Evolutionary conservation across 2,329 filamentous ascomycete genomes (phyloP).

Genomic region (Metarhizium sp.): DNA sequence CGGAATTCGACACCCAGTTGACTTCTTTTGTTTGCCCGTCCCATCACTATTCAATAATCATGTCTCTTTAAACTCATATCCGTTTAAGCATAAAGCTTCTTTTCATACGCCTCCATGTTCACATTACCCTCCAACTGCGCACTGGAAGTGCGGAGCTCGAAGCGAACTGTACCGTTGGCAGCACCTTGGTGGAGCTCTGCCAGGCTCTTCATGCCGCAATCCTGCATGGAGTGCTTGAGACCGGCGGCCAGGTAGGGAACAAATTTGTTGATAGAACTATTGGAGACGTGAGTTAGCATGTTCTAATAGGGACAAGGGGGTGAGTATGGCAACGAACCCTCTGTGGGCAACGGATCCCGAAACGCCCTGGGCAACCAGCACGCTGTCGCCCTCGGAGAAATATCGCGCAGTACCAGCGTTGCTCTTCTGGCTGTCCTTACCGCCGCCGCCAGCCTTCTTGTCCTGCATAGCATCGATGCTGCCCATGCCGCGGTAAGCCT

Average conservation of each 20-base stretch:
- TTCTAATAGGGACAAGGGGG: not conserved
- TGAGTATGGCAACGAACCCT: conserved; percentile 34
- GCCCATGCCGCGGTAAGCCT: conserved; percentile 98
- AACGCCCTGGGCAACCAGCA: conserved; percentile 94
- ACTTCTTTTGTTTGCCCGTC: not conserved
- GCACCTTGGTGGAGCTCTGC: conserved; percentile 68
- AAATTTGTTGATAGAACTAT: conserved; percentile 83
- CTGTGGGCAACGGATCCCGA: conserved; percentile 76
- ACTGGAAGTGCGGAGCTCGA: conserved; percentile 89
- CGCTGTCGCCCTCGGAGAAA: conserved; percentile 92
- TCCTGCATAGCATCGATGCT: conserved; percentile 99
- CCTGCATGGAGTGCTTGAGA: conserved; percentile 95
- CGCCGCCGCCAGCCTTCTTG: conserved; percentile 78
- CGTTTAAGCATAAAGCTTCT: conserved; percentile 89
- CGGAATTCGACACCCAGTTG: not conserved
- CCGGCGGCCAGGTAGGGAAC: conserved; percentile 92
- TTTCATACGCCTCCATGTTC: conserved; percentile 98
- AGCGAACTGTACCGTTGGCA: conserved; percentile 65
- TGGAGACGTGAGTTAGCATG: conserved; percentile 19
- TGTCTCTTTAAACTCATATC: not conserved
- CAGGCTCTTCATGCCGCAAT: conserved; percentile 80
- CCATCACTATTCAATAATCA: not conserved
- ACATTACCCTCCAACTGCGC: conserved; percentile 95
- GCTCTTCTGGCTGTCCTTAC: conserved; percentile 64
- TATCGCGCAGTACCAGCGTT: conserved; percentile 97